Percentiles rank a stretch among this genome's conserved stretches.
phyloP scores from a whole-genome alignment of 768 basidiomycete genomes.

The Podaxis sp. region DNA sequence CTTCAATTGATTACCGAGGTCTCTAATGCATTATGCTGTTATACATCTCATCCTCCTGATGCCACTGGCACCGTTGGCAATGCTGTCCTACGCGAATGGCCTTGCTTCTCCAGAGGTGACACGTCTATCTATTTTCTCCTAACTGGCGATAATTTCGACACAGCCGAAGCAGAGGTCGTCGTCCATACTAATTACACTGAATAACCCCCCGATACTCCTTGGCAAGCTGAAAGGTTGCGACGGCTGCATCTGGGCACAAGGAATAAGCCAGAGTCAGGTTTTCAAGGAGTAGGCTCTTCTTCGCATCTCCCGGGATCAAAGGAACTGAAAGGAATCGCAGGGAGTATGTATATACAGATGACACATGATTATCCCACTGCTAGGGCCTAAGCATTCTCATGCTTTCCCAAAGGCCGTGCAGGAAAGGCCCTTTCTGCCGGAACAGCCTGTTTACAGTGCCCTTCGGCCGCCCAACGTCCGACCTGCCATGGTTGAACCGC shows the following conservation, averaged over 20 bases:
- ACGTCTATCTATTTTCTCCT: conserved; percentile 26
- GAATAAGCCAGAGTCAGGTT: conserved; percentile 25
- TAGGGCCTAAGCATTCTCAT: conserved; percentile 24
- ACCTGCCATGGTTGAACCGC: conserved; percentile 17
- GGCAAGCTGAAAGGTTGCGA: conserved; percentile 23
- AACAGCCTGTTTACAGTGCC: conserved; percentile 13
- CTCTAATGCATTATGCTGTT: conserved; percentile 25
- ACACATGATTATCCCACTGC: conserved; percentile 28
- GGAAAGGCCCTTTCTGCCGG: conserved; percentile 22
- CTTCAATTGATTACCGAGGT: not conserved
- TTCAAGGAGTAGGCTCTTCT: conserved; percentile 24
- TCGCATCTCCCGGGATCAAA: not conserved
- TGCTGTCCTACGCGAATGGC: conserved; percentile 22
- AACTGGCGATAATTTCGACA: conserved; percentile 21
- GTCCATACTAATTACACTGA: conserved; percentile 23
- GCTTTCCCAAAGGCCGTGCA: conserved; percentile 25
- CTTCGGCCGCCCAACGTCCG: conserved; percentile 25
- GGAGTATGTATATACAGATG: conserved; percentile 27
- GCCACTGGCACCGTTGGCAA: conserved; percentile 27
- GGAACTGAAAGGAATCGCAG: not conserved
- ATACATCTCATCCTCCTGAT: conserved; percentile 20
- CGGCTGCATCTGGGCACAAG: conserved; percentile 29
- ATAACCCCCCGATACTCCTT: conserved; percentile 20
- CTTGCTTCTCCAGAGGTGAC: conserved; percentile 24
- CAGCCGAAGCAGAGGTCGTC: conserved; percentile 22